A percentile compares a stretch with the other conserved stretches of the same genome.
Conservation (phyloP, 306 rosid species). For the Gynostemma pentaphyllum region DNA sequence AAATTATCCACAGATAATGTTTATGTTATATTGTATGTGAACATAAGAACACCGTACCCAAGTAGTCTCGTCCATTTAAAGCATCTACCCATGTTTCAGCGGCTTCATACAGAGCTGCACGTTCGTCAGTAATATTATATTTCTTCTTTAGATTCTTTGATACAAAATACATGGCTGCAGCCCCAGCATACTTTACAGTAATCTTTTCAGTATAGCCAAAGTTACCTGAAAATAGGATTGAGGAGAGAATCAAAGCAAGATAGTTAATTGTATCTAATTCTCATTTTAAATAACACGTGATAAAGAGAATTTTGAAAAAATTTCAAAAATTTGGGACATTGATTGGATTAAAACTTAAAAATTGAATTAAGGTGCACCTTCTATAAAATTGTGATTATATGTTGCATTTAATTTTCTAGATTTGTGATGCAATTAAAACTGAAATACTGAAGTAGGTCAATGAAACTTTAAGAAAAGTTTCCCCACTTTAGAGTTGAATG, state of each 20-base stretch:
- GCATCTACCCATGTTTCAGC: slow-evolving; percentile 96
- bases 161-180: slow-evolving; percentile 95
- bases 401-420: too few relatives aligned
- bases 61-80: slow-evolving; percentile 74
- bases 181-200: slow-evolving; percentile 88
- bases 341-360: background rate
- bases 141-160: slow-evolving; percentile 91
- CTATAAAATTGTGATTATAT: too few relatives aligned
- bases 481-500: too few relatives aligned
- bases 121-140: slow-evolving; percentile 91
- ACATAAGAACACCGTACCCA: slow-evolving; percentile 36
- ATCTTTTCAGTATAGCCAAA: slow-evolving; percentile 62
- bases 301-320: background rate
- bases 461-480: too few relatives aligned
- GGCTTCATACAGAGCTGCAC: slow-evolving; percentile 84
- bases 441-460: too few relatives aligned
- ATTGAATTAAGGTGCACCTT: too few relatives aligned
- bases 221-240: slow-evolving; percentile 44
- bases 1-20: too few relatives aligned
- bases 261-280: background rate
- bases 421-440: too few relatives aligned
- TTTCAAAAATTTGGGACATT: background rate
- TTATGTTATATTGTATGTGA: background rate
- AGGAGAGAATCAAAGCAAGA: background rate
- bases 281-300: slow-evolving; percentile 14